Conservation (phyloP, 2,329 filamentous ascomycete genomes). For the Venturia pyrina region DNA sequence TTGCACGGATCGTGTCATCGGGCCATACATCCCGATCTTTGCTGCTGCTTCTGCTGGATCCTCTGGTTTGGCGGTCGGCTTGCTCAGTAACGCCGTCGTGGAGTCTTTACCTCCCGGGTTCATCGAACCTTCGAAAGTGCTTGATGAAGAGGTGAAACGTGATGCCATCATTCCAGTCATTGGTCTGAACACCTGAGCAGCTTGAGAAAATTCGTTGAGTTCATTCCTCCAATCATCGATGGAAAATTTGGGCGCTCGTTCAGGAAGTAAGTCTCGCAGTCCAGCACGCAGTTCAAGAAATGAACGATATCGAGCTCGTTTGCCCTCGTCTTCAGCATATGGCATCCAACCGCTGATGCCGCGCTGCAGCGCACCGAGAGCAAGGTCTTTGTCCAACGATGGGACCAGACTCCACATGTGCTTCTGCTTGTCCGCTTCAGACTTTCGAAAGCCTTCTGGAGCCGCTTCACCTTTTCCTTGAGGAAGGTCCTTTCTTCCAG, state of each 20-base stretch:
- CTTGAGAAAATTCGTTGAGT: constrained; percentile 64
- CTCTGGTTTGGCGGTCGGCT: constrained; percentile 9
- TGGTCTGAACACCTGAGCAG: constrained; percentile 76
- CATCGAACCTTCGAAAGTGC: constrained; percentile 22
- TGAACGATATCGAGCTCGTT: constrained; percentile 67
- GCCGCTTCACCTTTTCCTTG: constrained; percentile 63
- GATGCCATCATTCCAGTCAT: constrained; percentile 89
- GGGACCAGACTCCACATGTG: constrained; percentile 41
- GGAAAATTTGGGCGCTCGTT: constrained; percentile 39
- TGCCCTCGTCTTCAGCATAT: constrained; percentile 72
- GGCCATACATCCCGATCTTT: constrained; percentile 83
- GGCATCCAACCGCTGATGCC: constrained; percentile 60
- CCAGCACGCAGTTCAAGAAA: constrained; percentile 74
- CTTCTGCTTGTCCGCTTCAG: constrained; percentile 52
- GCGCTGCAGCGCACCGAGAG: constrained; percentile 36
- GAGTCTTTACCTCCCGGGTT: constrained; percentile 20
- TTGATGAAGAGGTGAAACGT: constrained; percentile 68
- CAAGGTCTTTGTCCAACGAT: constrained; percentile 29
- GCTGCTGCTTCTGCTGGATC: constrained; percentile 83
- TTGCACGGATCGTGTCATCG: constrained; percentile 63
- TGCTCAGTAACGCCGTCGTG: constrained; percentile 13
- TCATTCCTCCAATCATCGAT: constrained; percentile 73
- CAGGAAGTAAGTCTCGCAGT: constrained; percentile 45
- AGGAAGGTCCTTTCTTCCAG: constrained; percentile 68
- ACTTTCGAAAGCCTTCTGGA: constrained; percentile 52